These are phyloP conservation scores for Ambrosia trifida DNA, from an alignment of 129 eudicot species.

Conservation along the genomic window DNA sequence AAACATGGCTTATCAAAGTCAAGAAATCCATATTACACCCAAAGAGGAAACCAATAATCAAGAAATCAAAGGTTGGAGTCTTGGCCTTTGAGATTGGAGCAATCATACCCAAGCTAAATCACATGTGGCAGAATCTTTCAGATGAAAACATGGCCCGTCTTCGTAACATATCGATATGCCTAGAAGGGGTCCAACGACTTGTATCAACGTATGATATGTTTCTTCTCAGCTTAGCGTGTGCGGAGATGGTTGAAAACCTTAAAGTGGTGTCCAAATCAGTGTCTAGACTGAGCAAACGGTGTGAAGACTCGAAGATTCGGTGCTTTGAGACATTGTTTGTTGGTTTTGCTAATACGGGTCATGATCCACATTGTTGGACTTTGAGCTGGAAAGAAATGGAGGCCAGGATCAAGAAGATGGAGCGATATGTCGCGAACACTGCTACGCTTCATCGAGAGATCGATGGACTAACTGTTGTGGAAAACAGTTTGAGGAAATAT, in stretches of 20 bases:
- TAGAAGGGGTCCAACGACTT: conserved; percentile 76
- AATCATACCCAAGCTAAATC: conserved; percentile 67
- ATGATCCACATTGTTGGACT: conserved; percentile 53
- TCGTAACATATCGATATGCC: conserved; percentile 46
- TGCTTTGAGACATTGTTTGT: conserved; percentile 43
- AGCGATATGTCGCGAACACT: conserved; percentile 44
- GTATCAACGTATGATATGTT: conserved; percentile 71
- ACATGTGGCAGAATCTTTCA: conserved; percentile 62
- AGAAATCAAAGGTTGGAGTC: conserved; percentile 73
- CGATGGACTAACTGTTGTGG: conserved; percentile 51
- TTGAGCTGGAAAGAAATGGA: conserved; percentile 63
- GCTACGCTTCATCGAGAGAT: conserved; percentile 52
- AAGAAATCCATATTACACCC: conserved; percentile 60
- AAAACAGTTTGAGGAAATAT: conserved; percentile 48
- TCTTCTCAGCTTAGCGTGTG: conserved; percentile 68
- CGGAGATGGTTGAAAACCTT: conserved; percentile 66
- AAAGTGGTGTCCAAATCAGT: conserved; percentile 48
- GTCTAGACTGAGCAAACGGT: conserved; percentile 50
- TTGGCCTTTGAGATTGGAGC: conserved; percentile 74
- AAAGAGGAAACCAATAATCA: conserved; percentile 34
- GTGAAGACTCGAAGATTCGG: conserved; percentile 51
- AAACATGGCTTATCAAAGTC: conserved; percentile 80
- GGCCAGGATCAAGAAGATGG: conserved; percentile 48
- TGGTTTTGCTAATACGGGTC: conserved; percentile 60
- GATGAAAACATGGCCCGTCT: conserved; percentile 56